These are phyloP conservation scores for Blastomyces parvus DNA, from an alignment of 2,329 filamentous ascomycete species.

Conservation along the genomic window DNA sequence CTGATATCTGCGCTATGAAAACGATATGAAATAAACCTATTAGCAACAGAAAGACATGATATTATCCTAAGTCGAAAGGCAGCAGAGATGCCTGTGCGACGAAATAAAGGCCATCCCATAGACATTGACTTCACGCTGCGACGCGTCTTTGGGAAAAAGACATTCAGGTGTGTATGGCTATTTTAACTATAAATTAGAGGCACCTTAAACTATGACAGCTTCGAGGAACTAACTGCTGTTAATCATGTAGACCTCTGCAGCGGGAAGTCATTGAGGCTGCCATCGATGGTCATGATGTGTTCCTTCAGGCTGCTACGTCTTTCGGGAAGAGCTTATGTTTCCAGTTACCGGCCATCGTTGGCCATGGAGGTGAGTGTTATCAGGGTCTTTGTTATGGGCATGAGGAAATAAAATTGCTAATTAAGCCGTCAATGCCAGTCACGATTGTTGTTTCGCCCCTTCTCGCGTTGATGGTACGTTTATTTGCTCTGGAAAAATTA, in stretches of 20 bases:
- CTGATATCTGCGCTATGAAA: background rate
- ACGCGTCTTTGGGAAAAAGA: slow-evolving; percentile 60
- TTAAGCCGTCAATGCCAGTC: slow-evolving; percentile 42
- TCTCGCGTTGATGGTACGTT: slow-evolving; percentile 70
- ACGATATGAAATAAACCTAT: background rate
- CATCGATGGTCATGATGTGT: slow-evolving; percentile 77
- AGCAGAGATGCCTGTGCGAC: slow-evolving; percentile 23
- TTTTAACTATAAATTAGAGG: background rate
- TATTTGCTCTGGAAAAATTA: slow-evolving; percentile 69
- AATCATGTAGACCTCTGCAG: slow-evolving; percentile 59
- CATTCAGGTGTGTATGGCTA: slow-evolving; percentile 54
- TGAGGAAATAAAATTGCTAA: background rate
- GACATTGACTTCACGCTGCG: slow-evolving; percentile 68
- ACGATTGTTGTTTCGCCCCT: slow-evolving; percentile 86
- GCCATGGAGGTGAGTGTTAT: slow-evolving; percentile 62
- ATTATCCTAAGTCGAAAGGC: background rate
- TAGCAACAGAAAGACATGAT: background rate
- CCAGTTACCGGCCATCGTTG: slow-evolving; percentile 81
- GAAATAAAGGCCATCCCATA: slow-evolving; percentile 25
- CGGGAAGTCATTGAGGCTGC: slow-evolving; percentile 78
- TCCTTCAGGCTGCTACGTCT: slow-evolving; percentile 64
- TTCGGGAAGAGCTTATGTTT: slow-evolving; percentile 97
- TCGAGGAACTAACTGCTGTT: background rate
- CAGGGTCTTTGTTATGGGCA: background rate
- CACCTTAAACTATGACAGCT: background rate